Evolutionary conservation across 257 asterid species (phyloP), one percentile per base, ranked within the genome.

Genomic region (Cynanchum wilfordii): DNA sequence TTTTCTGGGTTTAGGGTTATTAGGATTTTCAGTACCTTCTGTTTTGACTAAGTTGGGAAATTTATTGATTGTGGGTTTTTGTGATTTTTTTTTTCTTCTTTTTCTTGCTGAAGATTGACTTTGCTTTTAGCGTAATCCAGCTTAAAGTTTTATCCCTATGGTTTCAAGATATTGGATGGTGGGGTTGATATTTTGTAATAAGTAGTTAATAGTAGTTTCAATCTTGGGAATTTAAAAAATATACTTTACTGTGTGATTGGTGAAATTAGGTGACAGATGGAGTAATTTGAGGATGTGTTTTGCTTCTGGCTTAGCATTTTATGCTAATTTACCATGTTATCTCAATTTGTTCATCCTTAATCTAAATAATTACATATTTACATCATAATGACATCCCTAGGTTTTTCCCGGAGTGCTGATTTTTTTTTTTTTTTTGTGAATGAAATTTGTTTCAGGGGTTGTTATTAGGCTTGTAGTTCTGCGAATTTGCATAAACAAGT

Each of bases 381-480:
- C 42, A 44, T 55, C 42, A 68, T 54, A 30, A 51, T 73, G 15
- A 20, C 8, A 25, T 49, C 15, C 65, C 36, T 70, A 42, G 52
- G 33, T 64, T 56, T 64, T 33, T 11, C 36, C 36, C 17, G 44
- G 68, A 47, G 60, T 55, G 58, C 64, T 79, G 78, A 70, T 10
- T 58, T 13, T 24, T 13, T 45, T 13, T 24, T 13, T 45, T 63
- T 63, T 40, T 22, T 73, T 66, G 36, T 40, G n/a, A 71, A n/a
- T 24, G 73, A 70, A 56, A 58, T 68, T 66, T 42, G 40, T 71
- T 70, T 45, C 74, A 58, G 77, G 73, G 74, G 74, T 24, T 25
- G 56, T 68, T 78, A 40, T 73, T 74, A 73, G 45, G 70, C 66
- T 75, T 66, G 13, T 42, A 71, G 60, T 36, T 54, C 67, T 36